Evolutionary conservation across 331 rosid genomes (phyloP), one percentile per base, ranked within the genome.

Genomic region (Arachis monticola): DNA sequence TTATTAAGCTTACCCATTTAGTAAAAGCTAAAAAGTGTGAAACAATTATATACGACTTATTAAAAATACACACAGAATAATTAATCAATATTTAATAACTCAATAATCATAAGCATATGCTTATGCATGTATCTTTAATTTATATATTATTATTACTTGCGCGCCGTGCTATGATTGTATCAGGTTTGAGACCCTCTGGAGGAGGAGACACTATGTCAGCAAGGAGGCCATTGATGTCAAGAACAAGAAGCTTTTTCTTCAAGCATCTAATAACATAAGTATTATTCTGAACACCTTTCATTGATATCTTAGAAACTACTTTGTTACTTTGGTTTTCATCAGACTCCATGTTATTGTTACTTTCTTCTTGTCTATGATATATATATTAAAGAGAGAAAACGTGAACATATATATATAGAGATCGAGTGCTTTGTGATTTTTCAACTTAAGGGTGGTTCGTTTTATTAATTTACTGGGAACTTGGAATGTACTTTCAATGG

Each of bases 171-270:
- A 91, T 60, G 30, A 40, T 67, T 62, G 83, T 71, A 83, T 93
- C 97, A 64, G 94, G 64, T 81, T 81, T 75, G 50, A 59, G 55
- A 2, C 63, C 69, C 83, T 70, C 85, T 9, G 96, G 97, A 63
- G 83, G 90, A 31, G 91, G 79, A 7, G 67, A 65, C 80, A 91
- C 92, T 41, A 93, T 68, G 80, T 93, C 96, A 1, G 74, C 96
- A 64, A 93, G 90, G 74, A 93, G 73, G 62, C 98, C 98, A 76
- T 91, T 93, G 47, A 93, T 8, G 67, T 93, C 98, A 78, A 93
- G 97, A 86, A 93, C 69, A 22, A 93, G 87, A 81, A 93, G 96
- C 73, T 81, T 91, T 62, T 88, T 86, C 90, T 82, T 89, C 74
- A 67, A 70, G 48, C 57, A 53, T 42, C 17, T 14, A 41, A 40